Evolutionary conservation across 768 basidiomycete genomes (phyloP).

Genomic region (Trichaptum fuscoviolaceum): DNA sequence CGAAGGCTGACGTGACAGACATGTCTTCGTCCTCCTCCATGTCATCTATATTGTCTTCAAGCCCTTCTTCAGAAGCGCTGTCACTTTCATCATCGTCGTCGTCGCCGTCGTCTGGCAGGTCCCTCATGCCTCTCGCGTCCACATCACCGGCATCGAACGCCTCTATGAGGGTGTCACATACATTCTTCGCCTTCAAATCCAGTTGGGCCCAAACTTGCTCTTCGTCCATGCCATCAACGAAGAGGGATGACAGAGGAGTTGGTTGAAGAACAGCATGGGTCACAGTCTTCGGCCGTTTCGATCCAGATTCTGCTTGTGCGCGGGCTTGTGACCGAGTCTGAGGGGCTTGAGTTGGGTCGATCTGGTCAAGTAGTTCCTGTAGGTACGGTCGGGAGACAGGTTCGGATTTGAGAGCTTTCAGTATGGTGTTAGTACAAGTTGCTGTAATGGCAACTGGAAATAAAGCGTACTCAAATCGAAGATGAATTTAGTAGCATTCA

Average conservation of each 20-base stretch:
- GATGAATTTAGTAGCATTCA: slow-evolving; percentile 65
- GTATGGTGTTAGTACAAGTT: slow-evolving; percentile 1
- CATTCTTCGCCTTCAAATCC: slow-evolving; percentile 67
- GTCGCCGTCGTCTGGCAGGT: slow-evolving; percentile 18
- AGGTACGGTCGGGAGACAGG: slow-evolving; percentile 57
- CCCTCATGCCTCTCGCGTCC: slow-evolving; percentile 11
- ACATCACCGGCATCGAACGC: slow-evolving; percentile 51
- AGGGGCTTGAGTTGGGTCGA: slow-evolving; percentile 65
- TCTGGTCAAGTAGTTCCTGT: slow-evolving; percentile 55
- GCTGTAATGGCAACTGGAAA: background rate
- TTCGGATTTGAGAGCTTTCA: slow-evolving; percentile 65
- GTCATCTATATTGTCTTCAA: slow-evolving; percentile 23
- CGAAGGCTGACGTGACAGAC: slow-evolving; percentile 11
- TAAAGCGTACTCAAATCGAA: slow-evolving; percentile 65
- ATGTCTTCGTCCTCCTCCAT: slow-evolving; percentile 26
- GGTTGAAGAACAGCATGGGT: slow-evolving; percentile 17
- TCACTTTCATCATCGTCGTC: slow-evolving; percentile 27
- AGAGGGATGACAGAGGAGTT: slow-evolving; percentile 76
- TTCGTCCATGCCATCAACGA: slow-evolving; percentile 70
- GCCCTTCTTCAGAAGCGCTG: slow-evolving; percentile 4
- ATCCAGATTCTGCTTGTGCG: slow-evolving; percentile 17
- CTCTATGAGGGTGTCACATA: slow-evolving; percentile 65
- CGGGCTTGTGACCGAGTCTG: slow-evolving; percentile 66
- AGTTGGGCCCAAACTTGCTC: slow-evolving; percentile 95
- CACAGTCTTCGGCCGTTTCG: background rate